Base-by-base conservation (phyloP, 2,329 filamentous ascomycete genomes). In the Exophiala sideris region DNA sequence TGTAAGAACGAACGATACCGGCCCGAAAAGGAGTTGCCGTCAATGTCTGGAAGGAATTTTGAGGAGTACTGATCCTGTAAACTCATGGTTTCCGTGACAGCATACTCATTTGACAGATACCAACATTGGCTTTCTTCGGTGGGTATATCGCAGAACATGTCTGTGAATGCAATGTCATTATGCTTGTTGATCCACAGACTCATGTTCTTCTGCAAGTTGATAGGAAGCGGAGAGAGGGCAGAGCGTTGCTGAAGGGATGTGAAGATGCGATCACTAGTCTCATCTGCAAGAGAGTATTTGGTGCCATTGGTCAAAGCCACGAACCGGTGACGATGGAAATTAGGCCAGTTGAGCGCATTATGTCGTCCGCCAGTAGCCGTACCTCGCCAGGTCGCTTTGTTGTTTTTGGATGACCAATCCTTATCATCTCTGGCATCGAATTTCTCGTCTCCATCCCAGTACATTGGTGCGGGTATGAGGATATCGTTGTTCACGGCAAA, bases 1-100 rank as follows among this genome's bases (percentile, higher is more conserved):
- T 80, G 77, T 20, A 92, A 73, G 67, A 91, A 90, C 0, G 80
- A 82, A 3, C 84, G 77, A 64, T 85, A 89, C 5, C 86, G 80
- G 1, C 85, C 86, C 21, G 81, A 86, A 65, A 87, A 87, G 1
- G 79, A 83, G 71, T 87, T 85, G 29, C 88, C 89, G 68, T 92
- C 89, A 52, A 92, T 80, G 66, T 94, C 89, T 0, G 86, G 82
- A 2, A 92, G 75, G 65, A 82, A 88, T 67, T 90, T 91, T 71
- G 77, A 75, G 2, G 66, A 57, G 64, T 74, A 79, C 56, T 74
- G 71, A n/a, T 75, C 61, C 4, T 64, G 61, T 46, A 65, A 60
- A 2, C 68, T 57, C 35, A 73, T 67, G 1, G 54, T 49, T 1
- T 63, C 52, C 3, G 64, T 65, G n/a, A 70, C 53, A 5, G 56